These are phyloP conservation scores for Apiosordaria backusii DNA, from an alignment of 495 filamentous ascomycete species.

Conservation along the genomic window DNA sequence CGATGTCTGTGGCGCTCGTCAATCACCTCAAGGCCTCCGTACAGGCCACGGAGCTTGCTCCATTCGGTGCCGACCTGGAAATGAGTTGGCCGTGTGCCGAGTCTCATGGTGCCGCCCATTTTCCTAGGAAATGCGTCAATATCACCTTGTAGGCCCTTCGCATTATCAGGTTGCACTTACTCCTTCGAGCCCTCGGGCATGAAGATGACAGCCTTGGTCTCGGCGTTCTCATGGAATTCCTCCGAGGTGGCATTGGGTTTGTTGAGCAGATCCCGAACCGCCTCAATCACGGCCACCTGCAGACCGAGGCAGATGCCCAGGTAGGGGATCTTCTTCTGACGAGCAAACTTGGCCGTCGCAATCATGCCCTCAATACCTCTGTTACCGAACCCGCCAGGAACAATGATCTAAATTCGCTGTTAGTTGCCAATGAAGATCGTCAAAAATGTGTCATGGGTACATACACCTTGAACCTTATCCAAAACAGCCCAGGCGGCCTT, in stretches of 20 bases:
- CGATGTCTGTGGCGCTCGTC: constrained; percentile 69
- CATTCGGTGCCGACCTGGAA: constrained; percentile 80
- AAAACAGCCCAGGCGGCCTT: constrained; percentile 86
- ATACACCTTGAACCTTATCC: constrained; percentile 22
- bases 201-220: constrained; percentile 68
- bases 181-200: constrained; percentile 75
- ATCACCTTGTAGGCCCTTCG: neutral
- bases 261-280: constrained; percentile 67
- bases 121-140: constrained; percentile 37
- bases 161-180: neutral
- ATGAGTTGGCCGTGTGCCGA: constrained; percentile 68
- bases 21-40: constrained; percentile 55
- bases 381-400: constrained; percentile 81
- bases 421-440: neutral
- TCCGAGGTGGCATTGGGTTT: constrained; percentile 58
- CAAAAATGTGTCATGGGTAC: neutral
- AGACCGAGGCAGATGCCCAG: constrained; percentile 93
- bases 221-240: constrained; percentile 58
- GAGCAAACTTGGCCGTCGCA: constrained; percentile 73
- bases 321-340: constrained; percentile 74
- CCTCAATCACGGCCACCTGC: constrained; percentile 92
- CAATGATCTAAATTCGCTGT: constrained; percentile 31
- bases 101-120: constrained; percentile 91
- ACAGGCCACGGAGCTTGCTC: constrained; percentile 72
- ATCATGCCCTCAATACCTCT: constrained; percentile 90